phyloP scores from a whole-genome alignment of 108 stramenopile genomes.

The Skeletonema tropicum region DNA sequence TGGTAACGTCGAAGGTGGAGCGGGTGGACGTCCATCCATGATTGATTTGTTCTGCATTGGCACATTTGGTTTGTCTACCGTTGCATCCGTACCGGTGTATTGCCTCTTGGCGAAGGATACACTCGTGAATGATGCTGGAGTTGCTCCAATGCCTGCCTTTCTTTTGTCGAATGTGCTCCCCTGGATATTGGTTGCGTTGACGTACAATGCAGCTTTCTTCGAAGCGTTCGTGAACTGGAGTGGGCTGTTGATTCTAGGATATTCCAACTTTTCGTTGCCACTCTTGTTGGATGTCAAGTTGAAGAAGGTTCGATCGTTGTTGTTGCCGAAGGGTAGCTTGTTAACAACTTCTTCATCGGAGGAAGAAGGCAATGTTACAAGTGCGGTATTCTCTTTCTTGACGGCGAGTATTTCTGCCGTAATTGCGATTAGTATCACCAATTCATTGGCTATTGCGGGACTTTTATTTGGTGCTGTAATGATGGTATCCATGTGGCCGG shows the following conservation, averaged over 20 bases:
- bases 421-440: slow-evolving; percentile 15
- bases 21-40: slow-evolving; percentile 9
- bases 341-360: background rate
- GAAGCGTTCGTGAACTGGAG: slow-evolving; percentile 49
- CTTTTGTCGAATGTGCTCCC: slow-evolving; percentile 37
- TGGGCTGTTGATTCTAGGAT: slow-evolving; percentile 38
- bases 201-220: slow-evolving; percentile 45
- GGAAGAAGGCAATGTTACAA: background rate
- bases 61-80: slow-evolving; percentile 26
- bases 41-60: slow-evolving; percentile 33
- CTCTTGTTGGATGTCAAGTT: slow-evolving; percentile 33
- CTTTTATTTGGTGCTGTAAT: background rate
- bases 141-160: slow-evolving; percentile 23
- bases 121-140: slow-evolving; percentile 36
- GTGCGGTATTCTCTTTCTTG: slow-evolving; percentile 6
- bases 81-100: slow-evolving; percentile 39
- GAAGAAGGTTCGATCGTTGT: slow-evolving; percentile 22
- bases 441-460: background rate
- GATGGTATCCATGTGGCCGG: background rate
- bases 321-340: background rate
- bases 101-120: slow-evolving; percentile 45
- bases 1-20: slow-evolving; percentile 4
- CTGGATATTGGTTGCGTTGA: slow-evolving; percentile 43
- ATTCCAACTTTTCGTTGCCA: slow-evolving; percentile 39
- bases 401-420: slow-evolving; percentile 26